Evolutionary conservation across 371 early-diverging fungal genomes (phyloP), one percentile per base, ranked within the genome.

Genomic region (Capillidium heterosporum): DNA sequence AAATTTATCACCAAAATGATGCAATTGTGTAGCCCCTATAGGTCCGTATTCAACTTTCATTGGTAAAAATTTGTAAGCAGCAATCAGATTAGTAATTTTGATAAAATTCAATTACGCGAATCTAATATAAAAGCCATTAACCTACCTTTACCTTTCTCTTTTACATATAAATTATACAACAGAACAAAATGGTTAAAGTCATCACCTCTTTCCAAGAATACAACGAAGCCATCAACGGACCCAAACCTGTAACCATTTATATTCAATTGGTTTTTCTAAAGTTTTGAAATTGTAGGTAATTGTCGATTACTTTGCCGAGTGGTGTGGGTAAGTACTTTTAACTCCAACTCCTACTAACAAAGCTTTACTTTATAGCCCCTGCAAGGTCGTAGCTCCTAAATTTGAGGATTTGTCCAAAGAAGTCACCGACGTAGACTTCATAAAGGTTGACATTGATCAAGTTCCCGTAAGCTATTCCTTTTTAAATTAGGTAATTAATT

Each of bases 391-490:
- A 63, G 65, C 80, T 28, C 94, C 92, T 60, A 72, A 73, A 62
- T 79, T 81, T 59, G 68, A 70, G 42, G 64, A 68, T 43, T 70
- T 87, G 47, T 62, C 85, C 24, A 60, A 67, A 15, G 61, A 65
- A 17, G 71, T 71, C 66, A 32, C 70, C 2, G 67, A 76, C 56
- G 71, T 82, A 49, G 67, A 67, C 49, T 93, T 88, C 65, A 63
- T 85, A 64, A 87, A 91, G 74, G 81, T 92, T 51, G 84, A 91
- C 63, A 81, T 88, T 21, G 93, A 91, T 60, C 77, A 75, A 1
- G 66, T 71, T 49, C 29, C 60, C 24, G 73, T 77, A 53, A 53
- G 35, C 29, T 32, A 26, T 10, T 35, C 7, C 7, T 44, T 44
- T 15, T 7, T 44, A 17, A 10, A 19, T 17, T 19, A 19, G 8